These are phyloP conservation scores for Heliamphora exappendiculata DNA, from an alignment of 148 eudicot species.

Conservation along the genomic window DNA sequence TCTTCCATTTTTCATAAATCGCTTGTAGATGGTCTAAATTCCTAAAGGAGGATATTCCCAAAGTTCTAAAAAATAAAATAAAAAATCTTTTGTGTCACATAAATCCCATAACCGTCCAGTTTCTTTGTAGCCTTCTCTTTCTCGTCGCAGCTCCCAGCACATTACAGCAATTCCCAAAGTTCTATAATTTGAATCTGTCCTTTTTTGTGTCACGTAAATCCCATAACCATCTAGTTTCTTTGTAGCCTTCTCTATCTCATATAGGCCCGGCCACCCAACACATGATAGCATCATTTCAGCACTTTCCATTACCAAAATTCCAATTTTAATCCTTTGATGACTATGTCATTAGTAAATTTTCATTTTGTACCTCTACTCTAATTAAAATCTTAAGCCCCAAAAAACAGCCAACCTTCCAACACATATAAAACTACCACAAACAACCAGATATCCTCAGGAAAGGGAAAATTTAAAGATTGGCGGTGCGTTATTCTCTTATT, in stretches of 20 bases:
- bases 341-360: no score
- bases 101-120: neutral
- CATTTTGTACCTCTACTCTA: neutral
- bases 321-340: neutral
- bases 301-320: neutral
- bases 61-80: neutral
- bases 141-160: neutral
- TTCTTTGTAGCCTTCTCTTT: neutral
- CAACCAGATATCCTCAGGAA: neutral
- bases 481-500: neutral
- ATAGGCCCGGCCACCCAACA: neutral
- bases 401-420: neutral
- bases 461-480: neutral
- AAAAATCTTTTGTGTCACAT: neutral
- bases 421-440: neutral
- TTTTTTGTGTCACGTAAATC: neutral
- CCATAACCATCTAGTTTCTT: neutral
- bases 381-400: neutral
- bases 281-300: neutral
- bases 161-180: neutral
- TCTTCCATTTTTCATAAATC: neutral
- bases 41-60: neutral
- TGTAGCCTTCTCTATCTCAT: neutral
- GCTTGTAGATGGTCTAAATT: neutral
- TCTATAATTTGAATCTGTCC: neutral